Evolutionary conservation across 208 protist species (phyloP), one percentile per base, ranked within the genome.

Genomic region (Angomonas desouzai): DNA sequence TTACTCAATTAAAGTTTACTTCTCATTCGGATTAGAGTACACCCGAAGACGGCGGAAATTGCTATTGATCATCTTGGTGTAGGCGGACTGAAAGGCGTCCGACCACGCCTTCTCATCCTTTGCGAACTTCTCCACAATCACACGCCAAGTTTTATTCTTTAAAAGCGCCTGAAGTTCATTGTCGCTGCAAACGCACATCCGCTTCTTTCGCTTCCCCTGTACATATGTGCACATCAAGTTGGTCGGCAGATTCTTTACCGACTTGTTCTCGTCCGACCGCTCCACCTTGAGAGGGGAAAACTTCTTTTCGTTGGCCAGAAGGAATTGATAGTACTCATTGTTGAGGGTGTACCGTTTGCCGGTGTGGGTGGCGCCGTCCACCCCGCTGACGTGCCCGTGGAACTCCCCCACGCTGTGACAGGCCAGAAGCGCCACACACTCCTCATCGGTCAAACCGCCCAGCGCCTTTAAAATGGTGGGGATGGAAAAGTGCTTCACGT

Each of bases 401-500:
- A 91, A 91, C 64, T 94, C 84, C 48, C 87, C 87, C 13, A 94
- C 87, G 55, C 81, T 82, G 76, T 94, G 87, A 66, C 81, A 91
- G 16, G 82, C 84, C 58, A 94, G 73, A n/a, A 94, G 71, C 33
- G 87, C 87, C 10, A 94, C 79, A 43, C 80, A 88, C 75, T 94
- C 87, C 61, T 79, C 84, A 60, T 87, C 82, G 13, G 82, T 89
- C 28, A 94, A 66, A 48, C 71, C 76, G 16, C 87, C 83, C 22
- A 93, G 58, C 11, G 65, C 47, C 30, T 83, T 66, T 61, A 93
- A 70, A 34, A 93, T 78, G 16, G 79, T 79, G 11, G 68, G 49
- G 25, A 85, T 72, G 4, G 64, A 79, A 33, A 82, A 84, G 30
- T 76, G 11, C 36, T 76, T 74, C 40, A 76, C 62, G 29, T 6